phyloP scores from a whole-genome alignment of 345 rosid species.

The Murraya koenigii region DNA sequence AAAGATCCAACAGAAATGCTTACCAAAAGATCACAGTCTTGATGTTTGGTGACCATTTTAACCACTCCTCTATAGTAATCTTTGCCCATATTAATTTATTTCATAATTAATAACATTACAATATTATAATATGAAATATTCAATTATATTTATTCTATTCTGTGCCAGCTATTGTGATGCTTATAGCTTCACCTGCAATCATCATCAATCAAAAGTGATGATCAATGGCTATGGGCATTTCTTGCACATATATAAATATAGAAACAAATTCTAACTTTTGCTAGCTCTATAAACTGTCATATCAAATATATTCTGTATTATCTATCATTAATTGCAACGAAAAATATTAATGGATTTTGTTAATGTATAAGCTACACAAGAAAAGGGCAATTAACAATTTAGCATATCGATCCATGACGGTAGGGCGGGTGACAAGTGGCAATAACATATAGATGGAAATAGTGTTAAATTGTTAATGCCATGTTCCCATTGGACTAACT shows the following conservation, averaged over 20 bases:
- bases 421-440: slow-evolving; percentile 4
- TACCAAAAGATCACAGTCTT: slow-evolving; percentile 35
- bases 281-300: background rate
- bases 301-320: slow-evolving; percentile 3
- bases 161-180: background rate
- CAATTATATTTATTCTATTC: background rate
- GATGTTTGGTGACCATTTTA: slow-evolving; percentile 63
- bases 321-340: background rate
- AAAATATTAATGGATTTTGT: background rate
- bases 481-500: slow-evolving; percentile 42
- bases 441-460: slow-evolving; percentile 12
- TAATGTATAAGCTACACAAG: background rate
- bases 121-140: slow-evolving; percentile 8
- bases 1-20: slow-evolving; percentile 25
- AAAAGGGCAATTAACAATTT: background rate
- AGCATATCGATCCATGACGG: slow-evolving; percentile 11
- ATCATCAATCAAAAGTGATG: background rate
- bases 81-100: slow-evolving; percentile 8
- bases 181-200: background rate
- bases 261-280: background rate
- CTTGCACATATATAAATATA: background rate
- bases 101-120: background rate
- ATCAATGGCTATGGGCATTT: background rate
- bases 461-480: slow-evolving; percentile 15
- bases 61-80: slow-evolving; percentile 37